Evolutionary conservation across 2,329 filamentous ascomycete species (phyloP).

Genomic region (Ascochyta rabiei): DNA sequence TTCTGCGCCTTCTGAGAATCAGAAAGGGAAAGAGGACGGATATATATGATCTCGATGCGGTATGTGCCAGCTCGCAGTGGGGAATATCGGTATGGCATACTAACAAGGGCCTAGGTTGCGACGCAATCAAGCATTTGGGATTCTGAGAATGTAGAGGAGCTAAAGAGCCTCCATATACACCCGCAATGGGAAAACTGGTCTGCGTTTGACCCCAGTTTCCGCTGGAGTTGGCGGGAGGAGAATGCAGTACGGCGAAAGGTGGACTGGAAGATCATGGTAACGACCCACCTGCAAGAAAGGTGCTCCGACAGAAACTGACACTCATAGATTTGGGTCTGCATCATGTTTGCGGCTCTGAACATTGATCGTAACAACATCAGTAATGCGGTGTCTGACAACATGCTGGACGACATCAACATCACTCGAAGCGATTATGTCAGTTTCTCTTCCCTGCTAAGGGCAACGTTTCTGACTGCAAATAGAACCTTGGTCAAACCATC

Average conservation of each 20-base stretch:
- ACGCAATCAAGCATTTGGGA: conserved; percentile 21
- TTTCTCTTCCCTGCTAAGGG: neutral
- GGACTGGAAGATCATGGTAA: conserved; percentile 19
- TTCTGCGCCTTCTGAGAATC: conserved; percentile 10
- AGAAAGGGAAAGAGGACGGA: conserved; percentile 7
- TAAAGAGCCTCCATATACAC: conserved; percentile 17
- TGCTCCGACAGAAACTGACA: conserved; percentile 51
- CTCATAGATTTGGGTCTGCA: conserved; percentile 50
- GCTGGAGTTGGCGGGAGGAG: conserved; percentile 62
- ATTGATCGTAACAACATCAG: conserved; percentile 52
- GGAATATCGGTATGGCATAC: neutral
- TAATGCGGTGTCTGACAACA: conserved; percentile 29
- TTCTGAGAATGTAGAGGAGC: conserved; percentile 3
- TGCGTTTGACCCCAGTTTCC: conserved; percentile 59
- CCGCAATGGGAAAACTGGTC: conserved; percentile 61
- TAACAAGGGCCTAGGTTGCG: conserved; percentile 4
- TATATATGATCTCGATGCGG: conserved; percentile 16
- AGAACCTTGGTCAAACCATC: conserved; percentile 46
- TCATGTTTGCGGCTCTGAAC: conserved; percentile 59
- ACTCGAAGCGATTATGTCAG: conserved; percentile 12
- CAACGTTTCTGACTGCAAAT: conserved; percentile 5
- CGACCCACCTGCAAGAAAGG: neutral
- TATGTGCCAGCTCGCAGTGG: neutral
- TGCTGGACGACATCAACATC: conserved; percentile 26
- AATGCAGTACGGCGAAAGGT: conserved; percentile 34